Conservation (phyloP, 176 grass and related monocot genomes). For the Panicum miliaceum region DNA sequence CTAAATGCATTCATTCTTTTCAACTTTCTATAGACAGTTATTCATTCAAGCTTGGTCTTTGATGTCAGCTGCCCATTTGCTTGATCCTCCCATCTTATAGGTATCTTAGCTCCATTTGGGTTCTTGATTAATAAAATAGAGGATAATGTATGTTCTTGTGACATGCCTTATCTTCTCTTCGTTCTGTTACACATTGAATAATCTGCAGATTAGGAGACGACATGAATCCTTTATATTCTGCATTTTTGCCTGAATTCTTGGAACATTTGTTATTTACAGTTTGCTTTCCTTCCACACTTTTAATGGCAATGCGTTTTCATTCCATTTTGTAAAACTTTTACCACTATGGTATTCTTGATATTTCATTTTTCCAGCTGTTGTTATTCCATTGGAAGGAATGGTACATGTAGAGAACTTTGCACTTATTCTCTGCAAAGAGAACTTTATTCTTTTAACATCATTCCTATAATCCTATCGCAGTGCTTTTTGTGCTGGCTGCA, state of each 20-base stretch:
- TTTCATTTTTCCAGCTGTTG: background rate
- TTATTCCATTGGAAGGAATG: conserved; percentile 43
- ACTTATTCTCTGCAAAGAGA: conserved; percentile 39
- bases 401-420: conserved; percentile 37
- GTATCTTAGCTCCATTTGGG: background rate
- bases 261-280: background rate
- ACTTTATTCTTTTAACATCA: conserved; percentile 43
- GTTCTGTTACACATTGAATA: background rate
- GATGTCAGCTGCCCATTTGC: background rate
- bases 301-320: background rate
- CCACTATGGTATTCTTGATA: conserved; percentile 9
- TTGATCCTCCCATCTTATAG: background rate
- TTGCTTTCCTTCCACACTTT: conserved; percentile 16
- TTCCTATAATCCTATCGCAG: conserved; percentile 14
- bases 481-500: conserved; percentile 35
- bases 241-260: background rate
- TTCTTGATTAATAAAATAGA: conserved; percentile 12
- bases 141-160: conserved; percentile 9
- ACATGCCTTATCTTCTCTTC: background rate
- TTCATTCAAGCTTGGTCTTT: background rate
- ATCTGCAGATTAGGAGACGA: background rate
- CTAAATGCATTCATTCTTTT: background rate
- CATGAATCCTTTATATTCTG: background rate
- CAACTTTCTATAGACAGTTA: background rate
- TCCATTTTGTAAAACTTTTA: conserved; percentile 23